phyloP scores from a whole-genome alignment of 208 protist species.

The Trypanosoma rangeli region DNA sequence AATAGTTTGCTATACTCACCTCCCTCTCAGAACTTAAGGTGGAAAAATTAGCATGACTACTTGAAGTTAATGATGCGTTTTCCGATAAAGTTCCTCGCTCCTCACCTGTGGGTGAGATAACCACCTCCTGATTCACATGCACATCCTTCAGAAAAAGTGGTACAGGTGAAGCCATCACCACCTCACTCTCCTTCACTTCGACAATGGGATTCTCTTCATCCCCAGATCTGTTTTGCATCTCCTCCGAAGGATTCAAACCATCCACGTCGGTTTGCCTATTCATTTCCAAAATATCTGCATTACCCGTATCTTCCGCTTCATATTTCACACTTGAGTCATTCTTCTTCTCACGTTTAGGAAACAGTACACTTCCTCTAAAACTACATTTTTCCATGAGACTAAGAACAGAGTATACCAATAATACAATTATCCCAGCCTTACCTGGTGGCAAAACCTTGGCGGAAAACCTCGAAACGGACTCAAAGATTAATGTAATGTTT shows the following conservation, averaged over 20 bases:
- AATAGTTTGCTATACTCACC: conserved; percentile 68
- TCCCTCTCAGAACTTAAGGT: conserved; percentile 69
- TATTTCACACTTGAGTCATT: conserved; percentile 24
- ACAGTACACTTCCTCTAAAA: conserved; percentile 68
- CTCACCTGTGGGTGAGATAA: neutral
- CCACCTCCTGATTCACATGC: neutral
- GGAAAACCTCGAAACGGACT: conserved; percentile 51
- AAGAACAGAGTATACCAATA: conserved; percentile 78
- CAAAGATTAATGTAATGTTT: conserved; percentile 74
- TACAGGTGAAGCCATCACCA: neutral
- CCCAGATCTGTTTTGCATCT: conserved; percentile 13
- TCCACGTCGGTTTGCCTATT: conserved; percentile 19
- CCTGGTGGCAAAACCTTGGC: conserved; percentile 34
- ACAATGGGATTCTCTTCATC: conserved; percentile 4
- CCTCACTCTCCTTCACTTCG: neutral
- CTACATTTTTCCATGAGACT: conserved; percentile 87
- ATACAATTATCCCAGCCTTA: conserved; percentile 48
- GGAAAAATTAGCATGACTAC: conserved; percentile 43
- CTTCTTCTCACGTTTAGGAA: conserved; percentile 58
- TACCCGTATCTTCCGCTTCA: conserved; percentile 34
- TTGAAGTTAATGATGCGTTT: conserved; percentile 30
- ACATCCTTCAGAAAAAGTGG: conserved; percentile 5
- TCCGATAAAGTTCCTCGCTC: conserved; percentile 17
- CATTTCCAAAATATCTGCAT: conserved; percentile 10
- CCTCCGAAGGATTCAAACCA: conserved; percentile 44